Evolutionary conservation across 352 stramenopile genomes (phyloP).

Genomic region (Aphanomyces astaci): DNA sequence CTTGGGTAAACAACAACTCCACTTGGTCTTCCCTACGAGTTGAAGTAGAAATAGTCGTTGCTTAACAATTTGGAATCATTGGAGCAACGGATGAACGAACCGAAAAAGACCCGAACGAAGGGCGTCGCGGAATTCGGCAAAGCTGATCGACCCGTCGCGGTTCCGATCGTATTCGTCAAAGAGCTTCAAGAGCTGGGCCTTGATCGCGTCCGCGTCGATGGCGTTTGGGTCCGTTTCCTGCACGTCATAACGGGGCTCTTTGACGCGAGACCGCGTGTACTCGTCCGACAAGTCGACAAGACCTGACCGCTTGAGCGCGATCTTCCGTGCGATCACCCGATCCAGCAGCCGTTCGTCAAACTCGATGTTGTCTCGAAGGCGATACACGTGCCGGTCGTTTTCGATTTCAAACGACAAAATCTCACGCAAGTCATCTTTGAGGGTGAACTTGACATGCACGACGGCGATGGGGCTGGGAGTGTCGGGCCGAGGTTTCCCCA

Average conservation of each 20-base stretch:
- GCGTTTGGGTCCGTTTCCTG: neutral
- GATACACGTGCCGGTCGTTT: slow-evolving; percentile 16
- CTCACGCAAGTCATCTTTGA: slow-evolving; percentile 18
- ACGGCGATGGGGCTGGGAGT: slow-evolving; percentile 18
- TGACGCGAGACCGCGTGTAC: slow-evolving; percentile 7
- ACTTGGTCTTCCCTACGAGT: slow-evolving; percentile 21
- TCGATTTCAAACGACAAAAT: slow-evolving; percentile 18
- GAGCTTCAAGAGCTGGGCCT: neutral
- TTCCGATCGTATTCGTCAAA: slow-evolving; percentile 9
- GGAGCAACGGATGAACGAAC: neutral
- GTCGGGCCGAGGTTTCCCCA: slow-evolving; percentile 15
- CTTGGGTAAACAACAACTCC: slow-evolving; percentile 21
- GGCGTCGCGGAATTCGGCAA: slow-evolving; percentile 10
- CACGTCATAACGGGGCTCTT: slow-evolving; percentile 8
- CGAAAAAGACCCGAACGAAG: neutral
- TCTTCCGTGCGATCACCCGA: slow-evolving; percentile 11
- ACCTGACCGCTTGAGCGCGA: slow-evolving; percentile 16
- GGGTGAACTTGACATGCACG: slow-evolving; percentile 19
- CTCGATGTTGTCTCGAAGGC: slow-evolving; percentile 16
- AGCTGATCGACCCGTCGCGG: slow-evolving; percentile 9
- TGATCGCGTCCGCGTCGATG: slow-evolving; percentile 2
- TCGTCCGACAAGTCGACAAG: slow-evolving; percentile 14
- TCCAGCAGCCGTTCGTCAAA: slow-evolving; percentile 22
- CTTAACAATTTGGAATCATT: neutral
- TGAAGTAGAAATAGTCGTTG: no score